Conservation (phyloP, 2,329 filamentous ascomycete species). For the Cladosporium sphaerospermum region DNA sequence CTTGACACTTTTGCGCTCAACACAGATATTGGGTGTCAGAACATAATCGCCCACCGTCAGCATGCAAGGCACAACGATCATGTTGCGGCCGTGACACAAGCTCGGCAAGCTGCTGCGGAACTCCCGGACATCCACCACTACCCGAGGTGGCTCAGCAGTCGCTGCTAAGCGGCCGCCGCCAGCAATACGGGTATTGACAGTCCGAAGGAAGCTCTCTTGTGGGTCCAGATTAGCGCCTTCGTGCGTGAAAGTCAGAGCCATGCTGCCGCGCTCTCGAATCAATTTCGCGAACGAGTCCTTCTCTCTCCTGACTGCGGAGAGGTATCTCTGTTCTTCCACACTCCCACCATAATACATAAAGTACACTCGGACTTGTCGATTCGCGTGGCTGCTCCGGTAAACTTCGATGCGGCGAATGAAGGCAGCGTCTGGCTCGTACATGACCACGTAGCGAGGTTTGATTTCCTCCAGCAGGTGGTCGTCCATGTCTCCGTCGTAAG, state of each 20-base stretch:
- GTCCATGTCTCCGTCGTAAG: constrained; percentile 92
- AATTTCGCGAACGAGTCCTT: constrained; percentile 94
- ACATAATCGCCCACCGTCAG: constrained; percentile 96
- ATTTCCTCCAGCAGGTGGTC: constrained; percentile 94
- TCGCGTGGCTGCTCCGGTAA: constrained; percentile 88
- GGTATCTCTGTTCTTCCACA: constrained; percentile 90
- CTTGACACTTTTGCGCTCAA: constrained; percentile 88
- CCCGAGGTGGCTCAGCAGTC: constrained; percentile 78
- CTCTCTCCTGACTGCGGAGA: constrained; percentile 82
- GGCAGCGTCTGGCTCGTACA: constrained; percentile 94
- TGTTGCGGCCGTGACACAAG: constrained; percentile 79
- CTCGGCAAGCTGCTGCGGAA: constrained; percentile 91
- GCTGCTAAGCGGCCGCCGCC: constrained; percentile 80
- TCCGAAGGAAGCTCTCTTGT: constrained; percentile 86
- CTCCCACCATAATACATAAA: constrained; percentile 95
- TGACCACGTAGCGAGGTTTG: constrained; percentile 89
- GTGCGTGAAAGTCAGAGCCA: constrained; percentile 80
- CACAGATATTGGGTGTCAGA: constrained; percentile 80
- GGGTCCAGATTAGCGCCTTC: constrained; percentile 68
- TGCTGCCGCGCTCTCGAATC: constrained; percentile 84
- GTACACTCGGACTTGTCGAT: constrained; percentile 84
- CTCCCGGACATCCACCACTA: constrained; percentile 93
- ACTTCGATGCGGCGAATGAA: constrained; percentile 95
- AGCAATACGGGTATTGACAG: constrained; percentile 92
- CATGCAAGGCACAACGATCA: constrained; percentile 88